These are phyloP conservation scores for Corrigiola litoralis DNA, from an alignment of 179 eudicot genomes.

Conservation along the genomic window DNA sequence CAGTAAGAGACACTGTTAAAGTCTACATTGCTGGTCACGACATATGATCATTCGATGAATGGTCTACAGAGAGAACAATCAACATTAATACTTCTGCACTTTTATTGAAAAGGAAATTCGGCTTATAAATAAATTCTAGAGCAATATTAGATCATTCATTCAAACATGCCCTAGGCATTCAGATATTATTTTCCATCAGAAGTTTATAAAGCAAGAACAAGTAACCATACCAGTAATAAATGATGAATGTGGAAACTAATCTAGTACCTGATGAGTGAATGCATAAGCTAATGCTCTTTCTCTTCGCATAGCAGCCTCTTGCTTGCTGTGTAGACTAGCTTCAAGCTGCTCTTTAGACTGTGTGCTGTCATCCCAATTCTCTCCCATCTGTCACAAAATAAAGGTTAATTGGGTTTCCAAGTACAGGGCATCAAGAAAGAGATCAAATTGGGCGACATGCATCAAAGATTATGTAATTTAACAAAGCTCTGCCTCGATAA, in stretches of 20 bases:
- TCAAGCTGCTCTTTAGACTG: slow-evolving; percentile 81
- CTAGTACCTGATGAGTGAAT: slow-evolving; percentile 77
- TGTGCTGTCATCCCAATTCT: slow-evolving; percentile 70
- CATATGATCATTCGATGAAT: too few relatives aligned
- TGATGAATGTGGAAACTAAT: not conserved
- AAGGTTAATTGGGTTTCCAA: not conserved
- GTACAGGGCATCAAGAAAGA: not conserved
- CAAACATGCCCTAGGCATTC: not conserved
- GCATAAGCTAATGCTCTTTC: slow-evolving; percentile 91
- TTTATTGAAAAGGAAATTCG: too few relatives aligned
- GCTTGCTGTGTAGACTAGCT: slow-evolving; percentile 66
- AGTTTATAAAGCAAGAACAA: not conserved
- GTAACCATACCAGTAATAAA: not conserved
- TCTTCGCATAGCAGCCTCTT: slow-evolving; percentile 85
- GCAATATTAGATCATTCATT: not conserved
- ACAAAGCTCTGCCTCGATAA: too few relatives aligned
- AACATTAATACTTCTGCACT: too few relatives aligned
- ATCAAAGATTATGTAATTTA: not conserved
- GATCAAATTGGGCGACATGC: not conserved
- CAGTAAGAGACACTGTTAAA: too few relatives aligned
- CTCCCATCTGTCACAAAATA: slow-evolving; percentile 54
- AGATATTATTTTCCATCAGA: not conserved
- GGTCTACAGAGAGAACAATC: too few relatives aligned
- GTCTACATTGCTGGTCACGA: too few relatives aligned
- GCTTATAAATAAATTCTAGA: not conserved